Conservation (phyloP, 495 filamentous ascomycete genomes). For the Aspergillus campestris region DNA sequence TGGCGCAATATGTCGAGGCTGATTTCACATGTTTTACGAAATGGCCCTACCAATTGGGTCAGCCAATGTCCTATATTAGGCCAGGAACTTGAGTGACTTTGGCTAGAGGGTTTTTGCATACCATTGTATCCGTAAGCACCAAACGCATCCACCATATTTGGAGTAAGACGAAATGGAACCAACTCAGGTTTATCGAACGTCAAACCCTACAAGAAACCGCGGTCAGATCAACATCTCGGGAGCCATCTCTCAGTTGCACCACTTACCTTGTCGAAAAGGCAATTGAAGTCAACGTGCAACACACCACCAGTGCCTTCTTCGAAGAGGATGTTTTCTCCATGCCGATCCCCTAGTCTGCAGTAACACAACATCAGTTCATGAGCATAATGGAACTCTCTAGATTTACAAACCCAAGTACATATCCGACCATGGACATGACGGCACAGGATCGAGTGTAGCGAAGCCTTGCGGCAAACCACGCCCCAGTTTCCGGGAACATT, state of each 20-base stretch:
- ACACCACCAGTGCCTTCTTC: conserved; percentile 91
- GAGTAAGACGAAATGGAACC: conserved; percentile 95
- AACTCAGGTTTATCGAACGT: conserved; percentile 92
- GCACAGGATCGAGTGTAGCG: conserved; percentile 88
- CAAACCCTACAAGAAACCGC: conserved; percentile 44
- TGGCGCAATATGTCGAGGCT: conserved; percentile 75
- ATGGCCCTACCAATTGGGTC: conserved; percentile 54
- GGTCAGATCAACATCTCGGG: background rate
- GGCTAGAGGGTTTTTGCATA: conserved; percentile 1
- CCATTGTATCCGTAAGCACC: conserved; percentile 84
- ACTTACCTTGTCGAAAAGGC: conserved; percentile 84
- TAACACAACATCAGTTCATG: background rate
- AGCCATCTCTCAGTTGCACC: background rate
- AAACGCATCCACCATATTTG: conserved; percentile 97
- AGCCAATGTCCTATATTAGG: background rate
- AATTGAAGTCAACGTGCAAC: conserved; percentile 99
- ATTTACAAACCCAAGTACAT: conserved; percentile 64
- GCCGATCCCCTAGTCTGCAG: conserved; percentile 76
- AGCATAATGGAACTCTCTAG: background rate
- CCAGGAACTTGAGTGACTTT: background rate
- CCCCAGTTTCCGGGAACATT: conserved; percentile 83
- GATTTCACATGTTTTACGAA: conserved; percentile 82
- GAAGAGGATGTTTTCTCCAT: conserved; percentile 94
- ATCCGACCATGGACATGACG: conserved; percentile 96
- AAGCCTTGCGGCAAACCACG: conserved; percentile 87